Percentiles rank a stretch among this genome's conserved stretches.
Evolutionary conservation across 2,329 filamentous ascomycete genomes (phyloP).

Genomic region (Ceratocystis huliohia): DNA sequence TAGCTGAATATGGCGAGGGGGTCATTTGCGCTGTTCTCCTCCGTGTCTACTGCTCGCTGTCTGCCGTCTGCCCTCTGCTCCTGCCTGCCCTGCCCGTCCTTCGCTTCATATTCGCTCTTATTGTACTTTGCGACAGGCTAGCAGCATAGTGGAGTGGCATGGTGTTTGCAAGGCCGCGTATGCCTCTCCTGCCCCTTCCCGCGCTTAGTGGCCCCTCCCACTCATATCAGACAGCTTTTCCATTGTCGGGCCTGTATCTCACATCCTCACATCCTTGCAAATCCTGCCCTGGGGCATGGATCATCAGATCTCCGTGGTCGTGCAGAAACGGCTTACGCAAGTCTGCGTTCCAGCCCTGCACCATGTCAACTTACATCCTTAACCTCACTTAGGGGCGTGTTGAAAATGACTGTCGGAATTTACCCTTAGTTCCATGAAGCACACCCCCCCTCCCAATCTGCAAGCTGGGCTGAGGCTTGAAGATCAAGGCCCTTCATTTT

Average conservation of each 20-base stretch:
- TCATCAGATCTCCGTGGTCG: background rate
- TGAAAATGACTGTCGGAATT: no score
- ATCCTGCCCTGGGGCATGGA: background rate
- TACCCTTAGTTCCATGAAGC: background rate
- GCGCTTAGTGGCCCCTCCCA: background rate
- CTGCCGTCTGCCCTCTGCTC: background rate
- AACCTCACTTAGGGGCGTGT: background rate
- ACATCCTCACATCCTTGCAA: background rate
- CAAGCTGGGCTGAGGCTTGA: no score
- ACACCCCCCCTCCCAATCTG: background rate
- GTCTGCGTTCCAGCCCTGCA: background rate
- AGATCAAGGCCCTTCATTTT: no score
- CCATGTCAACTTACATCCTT: background rate
- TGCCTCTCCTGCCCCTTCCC: background rate
- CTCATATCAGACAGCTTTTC: background rate
- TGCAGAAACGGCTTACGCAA: conserved; percentile 1
- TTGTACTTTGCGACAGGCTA: no score
- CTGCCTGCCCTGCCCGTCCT: no score
- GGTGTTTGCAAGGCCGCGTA: background rate
- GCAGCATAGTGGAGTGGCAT: background rate
- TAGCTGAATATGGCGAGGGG: no score
- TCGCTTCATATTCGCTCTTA: background rate
- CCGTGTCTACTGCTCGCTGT: no score
- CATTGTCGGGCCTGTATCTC: background rate
- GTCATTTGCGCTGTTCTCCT: no score